Evolutionary conservation across 2,329 filamentous ascomycete species (phyloP), one percentile per base, ranked within the genome.

Genomic region (Claviceps monticola): DNA sequence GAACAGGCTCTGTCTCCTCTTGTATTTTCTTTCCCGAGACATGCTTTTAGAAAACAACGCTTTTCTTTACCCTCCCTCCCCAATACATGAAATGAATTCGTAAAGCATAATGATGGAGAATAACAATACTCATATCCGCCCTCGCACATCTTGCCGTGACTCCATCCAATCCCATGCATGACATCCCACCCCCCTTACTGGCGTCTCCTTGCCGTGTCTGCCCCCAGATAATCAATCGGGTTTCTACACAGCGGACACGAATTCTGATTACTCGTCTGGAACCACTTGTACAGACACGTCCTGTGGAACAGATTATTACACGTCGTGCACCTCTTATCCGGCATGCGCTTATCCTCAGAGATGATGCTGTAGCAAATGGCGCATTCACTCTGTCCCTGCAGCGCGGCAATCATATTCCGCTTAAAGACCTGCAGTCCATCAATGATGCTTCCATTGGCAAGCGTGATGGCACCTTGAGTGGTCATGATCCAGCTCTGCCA

Each of bases 311-410:
- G 72, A 68, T 98, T 91, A 74, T 89, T 91, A 75, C 93, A 98
- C 1, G 91, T 97, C 46, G 78, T 75, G 66, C 93, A 98, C 51
- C 80, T 76, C 75, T 97, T 97, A 66, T 93, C 91, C 0, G 93
- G 93, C 66, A 95, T 80, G 67, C 86, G 85, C 73, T 87, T 87
- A 66, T 96, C 90, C 7, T 80, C 81, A 17, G 88, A 88, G 56
- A 98, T 88, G 62, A 98, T 89, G 54, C 84, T 89, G 71, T 97
- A 97, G 73, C 91, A 97, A 64, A 97, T 97, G 9, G 93, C 88
- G 64, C 93, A 98, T 67, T 98, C 93, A 19, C 79, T 86, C 68
- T 97, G 90, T 38, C 90, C 93, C 70, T 95, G 93, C 57, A 98
- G 76, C 4, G 88, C 87, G 1, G 88, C 88, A 14, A 84, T 79